These are phyloP conservation scores for Pseudogymnoascus sp. DNA, from an alignment of 2,329 filamentous ascomycete species.

Conservation along the genomic window DNA sequence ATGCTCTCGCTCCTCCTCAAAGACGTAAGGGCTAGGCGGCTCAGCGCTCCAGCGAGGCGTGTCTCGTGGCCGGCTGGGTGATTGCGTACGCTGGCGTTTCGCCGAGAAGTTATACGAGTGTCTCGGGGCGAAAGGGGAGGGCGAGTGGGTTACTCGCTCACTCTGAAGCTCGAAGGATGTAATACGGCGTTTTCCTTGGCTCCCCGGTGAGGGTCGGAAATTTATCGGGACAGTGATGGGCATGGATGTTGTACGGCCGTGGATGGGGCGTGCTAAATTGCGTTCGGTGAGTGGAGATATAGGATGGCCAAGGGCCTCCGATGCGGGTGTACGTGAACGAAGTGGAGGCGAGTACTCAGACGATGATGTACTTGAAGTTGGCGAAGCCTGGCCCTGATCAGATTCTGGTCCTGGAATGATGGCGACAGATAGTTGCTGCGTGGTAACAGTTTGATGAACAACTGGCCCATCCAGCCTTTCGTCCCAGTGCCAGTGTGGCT, in stretches of 20 bases:
- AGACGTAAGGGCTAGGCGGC: conserved; percentile 22
- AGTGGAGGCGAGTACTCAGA: conserved; percentile 21
- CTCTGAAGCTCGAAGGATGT: conserved; percentile 33
- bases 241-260: conserved; percentile 46
- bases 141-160: conserved; percentile 18
- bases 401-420: conserved; percentile 35
- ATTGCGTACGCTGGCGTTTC: conserved; percentile 39
- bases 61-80: conserved; percentile 44
- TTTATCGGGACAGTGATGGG: conserved; percentile 35
- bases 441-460: conserved; percentile 38
- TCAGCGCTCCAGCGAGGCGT: conserved; percentile 47
- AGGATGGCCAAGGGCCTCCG: conserved; percentile 13
- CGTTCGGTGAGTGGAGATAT: conserved; percentile 22
- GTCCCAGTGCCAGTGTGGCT: conserved; percentile 61
- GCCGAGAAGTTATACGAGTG: conserved; percentile 7
- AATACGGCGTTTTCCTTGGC: conserved; percentile 37
- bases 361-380: conserved; percentile 26
- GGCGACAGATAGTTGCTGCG: conserved; percentile 31
- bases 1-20: conserved; percentile 20
- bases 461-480: conserved; percentile 51
- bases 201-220: conserved; percentile 29
- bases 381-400: conserved; percentile 21
- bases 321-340: conserved; percentile 23
- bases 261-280: conserved; percentile 36
- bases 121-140: conserved; percentile 2